Evolutionary conservation across 805 yeast species (phyloP).

Genomic region (Pichia kluyveri): DNA sequence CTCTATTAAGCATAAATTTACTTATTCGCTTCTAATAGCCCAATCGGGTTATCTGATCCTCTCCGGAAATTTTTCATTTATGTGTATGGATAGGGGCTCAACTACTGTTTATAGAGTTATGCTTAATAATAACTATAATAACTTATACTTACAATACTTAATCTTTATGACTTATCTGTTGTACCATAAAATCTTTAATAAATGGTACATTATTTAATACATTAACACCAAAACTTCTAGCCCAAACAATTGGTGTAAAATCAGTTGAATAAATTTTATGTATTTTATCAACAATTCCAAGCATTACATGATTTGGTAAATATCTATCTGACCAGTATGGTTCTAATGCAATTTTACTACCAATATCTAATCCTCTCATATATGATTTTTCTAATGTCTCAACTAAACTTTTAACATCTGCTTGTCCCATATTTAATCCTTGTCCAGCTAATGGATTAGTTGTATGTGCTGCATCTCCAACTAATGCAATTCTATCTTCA

Average conservation of each 20-base stretch:
- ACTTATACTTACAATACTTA: no score
- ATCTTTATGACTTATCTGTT: slow-evolving; percentile 29
- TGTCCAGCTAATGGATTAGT: slow-evolving; percentile 98
- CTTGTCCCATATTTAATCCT: slow-evolving; percentile 96
- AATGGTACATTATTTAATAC: slow-evolving; percentile 53
- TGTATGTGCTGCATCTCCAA: slow-evolving; percentile 97
- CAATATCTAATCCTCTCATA: slow-evolving; percentile 80
- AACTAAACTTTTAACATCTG: slow-evolving; percentile 71
- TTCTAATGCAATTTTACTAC: slow-evolving; percentile 70
- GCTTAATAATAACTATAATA: no score
- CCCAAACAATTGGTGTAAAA: slow-evolving; percentile 60
- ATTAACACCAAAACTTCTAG: slow-evolving; percentile 70
- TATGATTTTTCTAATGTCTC: slow-evolving; percentile 62
- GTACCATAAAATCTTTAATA: slow-evolving; percentile 62
- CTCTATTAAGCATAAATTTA: background rate
- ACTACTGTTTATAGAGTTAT: no score
- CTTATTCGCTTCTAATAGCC: background rate
- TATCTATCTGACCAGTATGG: slow-evolving; percentile 81
- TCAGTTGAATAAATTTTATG: slow-evolving; percentile 80
- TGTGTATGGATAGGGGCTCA: no score
- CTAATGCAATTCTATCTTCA: slow-evolving; percentile 77
- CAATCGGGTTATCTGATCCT: background rate
- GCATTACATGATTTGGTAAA: slow-evolving; percentile 65
- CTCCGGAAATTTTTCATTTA: no score
- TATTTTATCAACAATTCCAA: slow-evolving; percentile 87